These are phyloP conservation scores for Populus ilicifolia DNA, from an alignment of 345 rosid species.

Conservation along the genomic window DNA sequence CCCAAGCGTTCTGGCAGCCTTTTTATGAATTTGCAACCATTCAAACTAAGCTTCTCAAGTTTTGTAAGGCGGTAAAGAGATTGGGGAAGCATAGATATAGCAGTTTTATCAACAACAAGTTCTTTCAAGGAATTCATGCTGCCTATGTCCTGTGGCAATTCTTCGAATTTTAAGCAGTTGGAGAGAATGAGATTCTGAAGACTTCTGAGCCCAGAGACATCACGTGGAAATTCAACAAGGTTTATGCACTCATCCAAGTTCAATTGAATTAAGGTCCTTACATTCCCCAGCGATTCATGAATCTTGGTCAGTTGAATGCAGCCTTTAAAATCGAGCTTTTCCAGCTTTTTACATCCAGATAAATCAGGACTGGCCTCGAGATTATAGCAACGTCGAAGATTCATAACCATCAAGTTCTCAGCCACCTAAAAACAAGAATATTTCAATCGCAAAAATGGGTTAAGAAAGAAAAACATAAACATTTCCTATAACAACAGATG, in stretches of 20 bases:
- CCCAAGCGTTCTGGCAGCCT: constrained; percentile 35
- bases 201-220: constrained; percentile 38
- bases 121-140: constrained; percentile 45
- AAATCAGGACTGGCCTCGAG: constrained; percentile 43
- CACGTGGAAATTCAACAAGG: constrained; percentile 38
- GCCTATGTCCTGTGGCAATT: constrained; percentile 37
- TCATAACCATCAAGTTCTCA: constrained; percentile 41
- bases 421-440: constrained; percentile 25
- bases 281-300: constrained; percentile 38
- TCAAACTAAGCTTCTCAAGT: constrained; percentile 44
- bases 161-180: constrained; percentile 31
- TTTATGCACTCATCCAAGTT: constrained; percentile 35
- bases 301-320: constrained; percentile 32
- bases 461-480: background rate
- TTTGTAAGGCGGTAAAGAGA: constrained; percentile 36
- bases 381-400: constrained; percentile 34
- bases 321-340: constrained; percentile 37
- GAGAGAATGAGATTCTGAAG: constrained; percentile 43
- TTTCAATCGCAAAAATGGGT: background rate
- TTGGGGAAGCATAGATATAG: constrained; percentile 37
- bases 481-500: background rate
- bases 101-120: constrained; percentile 41
- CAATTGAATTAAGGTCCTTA: constrained; percentile 30
- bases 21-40: constrained; percentile 24
- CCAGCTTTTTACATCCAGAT: constrained; percentile 27